Base-by-base conservation (phyloP, 208 protist species). In the Vickermania ingenoplastis region DNA sequence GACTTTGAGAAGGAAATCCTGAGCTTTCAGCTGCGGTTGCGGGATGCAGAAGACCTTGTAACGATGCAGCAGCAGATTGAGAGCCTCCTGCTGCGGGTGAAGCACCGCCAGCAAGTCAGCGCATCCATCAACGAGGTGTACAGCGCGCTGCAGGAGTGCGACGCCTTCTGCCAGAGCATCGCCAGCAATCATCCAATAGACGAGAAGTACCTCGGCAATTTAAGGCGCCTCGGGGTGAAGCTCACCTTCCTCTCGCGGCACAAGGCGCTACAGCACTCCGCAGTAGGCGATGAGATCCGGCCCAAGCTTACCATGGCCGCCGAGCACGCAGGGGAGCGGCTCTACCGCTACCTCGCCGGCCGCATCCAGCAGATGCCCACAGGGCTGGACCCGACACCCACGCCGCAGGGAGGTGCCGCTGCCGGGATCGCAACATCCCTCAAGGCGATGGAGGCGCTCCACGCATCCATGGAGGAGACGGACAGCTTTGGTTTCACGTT, bases 1-100 rank as follows among this genome's bases (percentile, higher is more conserved):
- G 69, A 77, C 36, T 94, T 94, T 60, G 87, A 94, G 48, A 76
- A 75, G 24, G 79, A 87, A 54, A 94, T 94, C 67, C 61, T 94
- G n/a, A 61, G 66, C 5, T 89, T 91, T 64, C 83, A 89, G 73
- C 75, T 76, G 31, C 73, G 75, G 41, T 63, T 94, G 3, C 76
- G 82, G n/a, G 79, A 83, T 28, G 83, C 77, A 1, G 82, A 86
- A 25, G 82, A 90, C 41, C 89, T 94, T 30, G 83, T 84, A 1
- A 69, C 74, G 25, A 91, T 94, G 87, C 83, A 91, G 65, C 67
- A 82, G 51, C 83, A 89, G 59, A 91, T 81, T 0, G 79, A 85
- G 41, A 58, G 41, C 3, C 62, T 94, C 48, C 74, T 85, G 26
- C 82, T 75, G 28, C 80, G 77, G 61, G 79, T 94, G 24, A 73